Evolutionary conservation across 2,329 filamentous ascomycete genomes (phyloP).

Genomic region (Endoconidiophora laricicola): DNA sequence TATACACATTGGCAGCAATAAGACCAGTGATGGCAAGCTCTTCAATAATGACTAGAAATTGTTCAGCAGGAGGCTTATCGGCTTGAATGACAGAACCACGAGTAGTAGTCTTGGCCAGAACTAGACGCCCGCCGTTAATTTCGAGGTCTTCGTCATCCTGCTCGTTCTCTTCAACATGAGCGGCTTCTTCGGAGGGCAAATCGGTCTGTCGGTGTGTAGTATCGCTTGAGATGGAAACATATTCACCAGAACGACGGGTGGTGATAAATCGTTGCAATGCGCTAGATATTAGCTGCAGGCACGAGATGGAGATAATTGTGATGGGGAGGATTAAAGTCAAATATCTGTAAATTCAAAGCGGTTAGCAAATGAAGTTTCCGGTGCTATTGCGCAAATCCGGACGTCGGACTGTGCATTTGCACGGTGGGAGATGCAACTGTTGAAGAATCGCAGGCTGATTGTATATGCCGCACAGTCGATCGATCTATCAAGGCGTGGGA

Average conservation of each 20-base stretch:
- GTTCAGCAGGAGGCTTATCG: slow-evolving; percentile 59
- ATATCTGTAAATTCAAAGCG: slow-evolving; percentile 35
- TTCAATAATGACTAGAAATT: slow-evolving; percentile 55
- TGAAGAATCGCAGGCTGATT: not conserved
- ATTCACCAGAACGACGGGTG: slow-evolving; percentile 1
- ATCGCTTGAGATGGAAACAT: slow-evolving; percentile 10
- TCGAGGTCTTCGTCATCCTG: slow-evolving; percentile 42
- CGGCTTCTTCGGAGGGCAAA: slow-evolving; percentile 30
- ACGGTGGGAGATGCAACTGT: not conserved
- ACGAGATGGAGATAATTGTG: slow-evolving; percentile 50
- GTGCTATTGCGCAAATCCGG: not conserved
- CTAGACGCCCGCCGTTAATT: slow-evolving; percentile 39
- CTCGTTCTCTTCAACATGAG: slow-evolving; percentile 27
- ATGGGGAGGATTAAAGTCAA: slow-evolving; percentile 68
- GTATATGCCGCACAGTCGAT: no score
- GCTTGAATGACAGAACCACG: slow-evolving; percentile 50
- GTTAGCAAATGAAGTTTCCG: not conserved
- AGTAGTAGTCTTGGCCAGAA: slow-evolving; percentile 43
- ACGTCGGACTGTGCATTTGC: slow-evolving; percentile 2
- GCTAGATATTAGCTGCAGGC: slow-evolving; percentile 44
- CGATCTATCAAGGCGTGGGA: not conserved
- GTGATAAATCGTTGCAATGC: not conserved
- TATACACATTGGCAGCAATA: slow-evolving; percentile 49
- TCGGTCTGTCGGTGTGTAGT: slow-evolving; percentile 31
- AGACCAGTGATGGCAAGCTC: slow-evolving; percentile 56